Evolutionary conservation across 345 rosid species (phyloP).

Genomic region (Brassica incana): DNA sequence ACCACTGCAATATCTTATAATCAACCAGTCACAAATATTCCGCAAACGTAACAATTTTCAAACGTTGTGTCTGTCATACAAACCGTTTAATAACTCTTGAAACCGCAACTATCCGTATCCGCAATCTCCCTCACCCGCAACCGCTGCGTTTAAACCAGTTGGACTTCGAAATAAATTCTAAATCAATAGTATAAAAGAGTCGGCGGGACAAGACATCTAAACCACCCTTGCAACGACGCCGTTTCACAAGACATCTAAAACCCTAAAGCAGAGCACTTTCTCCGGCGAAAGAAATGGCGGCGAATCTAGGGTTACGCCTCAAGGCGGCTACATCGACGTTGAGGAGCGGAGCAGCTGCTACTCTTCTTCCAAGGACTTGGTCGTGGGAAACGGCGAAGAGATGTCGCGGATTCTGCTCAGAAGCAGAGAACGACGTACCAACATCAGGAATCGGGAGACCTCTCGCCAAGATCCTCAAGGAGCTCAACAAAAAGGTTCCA

Average conservation of each 20-base stretch:
- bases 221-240: neutral
- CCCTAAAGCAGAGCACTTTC: neutral
- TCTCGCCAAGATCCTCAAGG: conserved; percentile 65
- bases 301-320: conserved; percentile 28
- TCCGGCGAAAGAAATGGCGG: conserved; percentile 37
- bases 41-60: too few relatives aligned
- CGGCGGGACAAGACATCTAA: neutral
- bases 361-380: neutral
- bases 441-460: conserved; percentile 74
- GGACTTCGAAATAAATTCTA: too few relatives aligned
- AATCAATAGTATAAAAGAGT: too few relatives aligned
- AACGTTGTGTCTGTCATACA: too few relatives aligned
- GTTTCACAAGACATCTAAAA: neutral
- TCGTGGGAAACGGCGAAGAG: conserved; percentile 14
- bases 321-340: conserved; percentile 25
- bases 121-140: too few relatives aligned
- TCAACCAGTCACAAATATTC: too few relatives aligned
- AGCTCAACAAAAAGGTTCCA: conserved; percentile 79
- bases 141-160: too few relatives aligned
- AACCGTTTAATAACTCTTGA: too few relatives aligned
- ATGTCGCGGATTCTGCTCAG: conserved; percentile 29
- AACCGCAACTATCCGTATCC: too few relatives aligned
- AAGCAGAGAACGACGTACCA: conserved; percentile 45
- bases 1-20: too few relatives aligned
- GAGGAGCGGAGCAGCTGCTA: conserved; percentile 19